Evolutionary conservation across 805 yeast genomes (phyloP), one percentile per base, ranked within the genome.

Genomic region (Metschnikowia continentalis): DNA sequence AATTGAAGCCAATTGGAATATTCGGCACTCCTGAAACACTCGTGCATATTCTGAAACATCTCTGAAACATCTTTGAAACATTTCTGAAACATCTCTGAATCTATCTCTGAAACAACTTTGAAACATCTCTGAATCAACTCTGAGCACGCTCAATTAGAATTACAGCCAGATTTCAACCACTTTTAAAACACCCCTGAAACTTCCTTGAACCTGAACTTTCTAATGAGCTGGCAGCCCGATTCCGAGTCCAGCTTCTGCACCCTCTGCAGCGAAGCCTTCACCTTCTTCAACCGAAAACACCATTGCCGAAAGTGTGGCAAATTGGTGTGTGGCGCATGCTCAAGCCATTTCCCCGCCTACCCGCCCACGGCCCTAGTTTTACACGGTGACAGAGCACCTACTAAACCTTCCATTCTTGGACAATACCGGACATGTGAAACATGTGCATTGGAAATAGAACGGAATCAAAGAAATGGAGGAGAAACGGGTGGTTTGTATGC

Each of bases 251-350:
- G 55, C 0, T 61, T 60, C 2, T 89, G 96, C 61, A 74, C 75
- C 19, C 59, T 81, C 3, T 89, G 96, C 64, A 61, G 63, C 32
- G 53, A 63, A 0, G 49, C 56, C 37, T 89, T 83, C 68, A 72
- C 83, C 2, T 66, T 88, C 50, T 82, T 86, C 65, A 79, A 73
- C 62, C 75, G 96, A 51, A 77, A 90, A 50, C 96, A 89, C 68
- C 96, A 89, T 65, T 89, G 96, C 66, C 75, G 94, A 47, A 75
- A 73, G 52, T 89, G 96, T 69, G 96, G 96, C 2, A 72, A 82
- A 33, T 84, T 90, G 0, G 88, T 85, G 15, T 89, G 96, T 66
- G 84, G 82, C 32, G 60, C 64, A 37, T 89, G 96, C 61, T 83
- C 92, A 6, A 63, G 70, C 7, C 73, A 78, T 20, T 66, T 68